These are phyloP conservation scores for Microbotryum violaceum DNA, from an alignment of 1,284 basidiomycete genomes.

Conservation along the genomic window DNA sequence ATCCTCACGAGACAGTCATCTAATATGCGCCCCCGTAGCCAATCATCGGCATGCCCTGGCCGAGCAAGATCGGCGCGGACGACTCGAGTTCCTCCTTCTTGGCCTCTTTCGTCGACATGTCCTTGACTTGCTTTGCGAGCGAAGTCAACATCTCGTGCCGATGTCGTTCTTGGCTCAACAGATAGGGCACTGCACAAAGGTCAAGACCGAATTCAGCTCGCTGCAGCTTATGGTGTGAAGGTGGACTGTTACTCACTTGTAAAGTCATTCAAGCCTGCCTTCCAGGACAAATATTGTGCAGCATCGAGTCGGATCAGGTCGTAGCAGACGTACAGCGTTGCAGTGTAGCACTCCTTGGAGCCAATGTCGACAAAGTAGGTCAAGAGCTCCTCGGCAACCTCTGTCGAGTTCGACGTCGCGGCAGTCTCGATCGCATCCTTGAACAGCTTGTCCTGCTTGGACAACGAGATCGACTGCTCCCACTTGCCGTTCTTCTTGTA, in stretches of 20 bases:
- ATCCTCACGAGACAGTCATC: too few species aligned
- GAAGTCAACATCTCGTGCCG: conserved; percentile 50
- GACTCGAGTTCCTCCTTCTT: conserved; percentile 67
- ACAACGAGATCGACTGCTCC: conserved; percentile 85
- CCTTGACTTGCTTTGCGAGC: conserved; percentile 75
- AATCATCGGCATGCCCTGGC: not conserved
- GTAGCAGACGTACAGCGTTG: conserved; percentile 54
- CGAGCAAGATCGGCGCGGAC: conserved; percentile 20
- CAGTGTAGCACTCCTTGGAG: conserved; percentile 95
- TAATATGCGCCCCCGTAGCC: too few species aligned
- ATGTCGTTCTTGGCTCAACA: conserved; percentile 20
- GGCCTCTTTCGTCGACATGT: conserved; percentile 68
- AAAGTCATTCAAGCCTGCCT: conserved; percentile 89
- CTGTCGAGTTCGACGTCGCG: conserved; percentile 64
- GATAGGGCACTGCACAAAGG: conserved; percentile 35
- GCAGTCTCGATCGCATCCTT: conserved; percentile 94
- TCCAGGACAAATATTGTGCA: conserved; percentile 92
- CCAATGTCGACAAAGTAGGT: conserved; percentile 75
- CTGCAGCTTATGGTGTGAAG: too few species aligned
- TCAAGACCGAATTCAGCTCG: not conserved
- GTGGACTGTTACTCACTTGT: conserved; percentile 53
- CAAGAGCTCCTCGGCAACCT: conserved; percentile 87
- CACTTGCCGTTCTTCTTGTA: conserved; percentile 96
- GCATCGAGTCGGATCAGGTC: conserved; percentile 84
- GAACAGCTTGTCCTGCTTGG: conserved; percentile 93